Percentiles rank a stretch among this genome's conserved stretches.
Evolutionary conservation across 306 rosid genomes (phyloP).

Genomic region (Echinosophora koreensis): DNA sequence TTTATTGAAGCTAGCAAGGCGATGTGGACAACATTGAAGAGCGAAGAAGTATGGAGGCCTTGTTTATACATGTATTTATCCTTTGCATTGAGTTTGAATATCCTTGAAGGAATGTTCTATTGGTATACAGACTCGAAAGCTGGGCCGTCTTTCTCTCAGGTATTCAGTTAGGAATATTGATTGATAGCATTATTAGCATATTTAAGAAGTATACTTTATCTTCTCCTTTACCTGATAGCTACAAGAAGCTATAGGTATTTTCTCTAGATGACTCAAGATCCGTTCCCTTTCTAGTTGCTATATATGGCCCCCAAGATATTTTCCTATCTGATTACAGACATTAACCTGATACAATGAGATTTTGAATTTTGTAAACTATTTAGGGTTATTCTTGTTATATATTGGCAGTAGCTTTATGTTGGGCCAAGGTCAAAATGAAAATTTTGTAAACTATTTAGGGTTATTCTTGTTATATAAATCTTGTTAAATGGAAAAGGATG

Average conservation of each 20-base stretch:
- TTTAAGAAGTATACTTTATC: not conserved
- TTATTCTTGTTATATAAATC: conserved; percentile 15
- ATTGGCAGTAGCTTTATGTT: not conserved
- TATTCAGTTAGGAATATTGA: conserved; percentile 43
- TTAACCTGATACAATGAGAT: not conserved
- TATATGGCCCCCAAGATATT: not conserved
- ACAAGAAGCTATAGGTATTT: not conserved
- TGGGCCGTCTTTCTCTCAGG: conserved; percentile 94
- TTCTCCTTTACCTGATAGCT: not conserved
- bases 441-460: not conserved
- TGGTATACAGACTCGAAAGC: conserved; percentile 89
- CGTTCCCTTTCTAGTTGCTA: not conserved
- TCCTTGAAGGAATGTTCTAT: conserved; percentile 90
- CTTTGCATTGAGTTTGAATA: conserved; percentile 79
- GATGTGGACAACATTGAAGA: conserved; percentile 87
- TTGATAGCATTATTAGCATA: not conserved
- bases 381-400: too few species aligned
- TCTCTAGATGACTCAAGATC: not conserved
- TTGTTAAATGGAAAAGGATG: not conserved
- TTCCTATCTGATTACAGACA: not conserved
- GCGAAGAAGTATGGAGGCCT: conserved; percentile 83
- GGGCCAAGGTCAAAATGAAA: not conserved
- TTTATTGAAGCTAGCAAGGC: conserved; percentile 74
- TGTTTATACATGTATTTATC: conserved; percentile 89
- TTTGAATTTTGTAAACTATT: too few species aligned